phyloP scores from a whole-genome alignment of 2,329 filamentous ascomycete genomes.

The Nothomitra cinnamomea region DNA sequence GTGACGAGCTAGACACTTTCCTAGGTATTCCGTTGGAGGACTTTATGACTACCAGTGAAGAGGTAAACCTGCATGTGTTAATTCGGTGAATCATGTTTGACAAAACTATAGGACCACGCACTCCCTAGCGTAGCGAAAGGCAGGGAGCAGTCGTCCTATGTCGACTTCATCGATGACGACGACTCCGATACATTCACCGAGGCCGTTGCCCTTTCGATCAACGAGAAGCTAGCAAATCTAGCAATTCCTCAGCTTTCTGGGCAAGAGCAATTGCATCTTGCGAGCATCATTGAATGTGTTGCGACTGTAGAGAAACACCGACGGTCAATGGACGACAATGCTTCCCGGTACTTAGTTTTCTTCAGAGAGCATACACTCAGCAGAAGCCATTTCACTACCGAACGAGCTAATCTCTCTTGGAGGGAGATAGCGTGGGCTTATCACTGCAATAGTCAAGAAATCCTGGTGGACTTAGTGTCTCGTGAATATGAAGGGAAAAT shows the following conservation, averaged over 20 bases:
- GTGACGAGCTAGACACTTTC: conserved; percentile 64
- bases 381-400: conserved; percentile 41
- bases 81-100: neutral
- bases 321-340: conserved; percentile 80
- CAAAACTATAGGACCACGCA: neutral
- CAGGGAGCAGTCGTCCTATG: conserved; percentile 28
- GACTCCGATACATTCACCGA: conserved; percentile 53
- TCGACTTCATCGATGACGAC: conserved; percentile 33
- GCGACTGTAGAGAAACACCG: conserved; percentile 74
- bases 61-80: conserved; percentile 20
- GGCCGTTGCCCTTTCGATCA: conserved; percentile 49
- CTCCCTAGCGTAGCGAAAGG: neutral
- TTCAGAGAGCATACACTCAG: conserved; percentile 66
- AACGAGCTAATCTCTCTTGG: conserved; percentile 46
- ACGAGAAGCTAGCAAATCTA: conserved; percentile 57
- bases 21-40: conserved; percentile 46
- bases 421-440: conserved; percentile 44
- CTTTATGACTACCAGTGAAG: conserved; percentile 28
- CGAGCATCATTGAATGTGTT: conserved; percentile 70
- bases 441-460: conserved; percentile 74
- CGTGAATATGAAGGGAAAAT: conserved; percentile 64
- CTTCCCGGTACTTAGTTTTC: conserved; percentile 72
- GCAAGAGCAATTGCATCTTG: conserved; percentile 71
- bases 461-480: conserved; percentile 68
- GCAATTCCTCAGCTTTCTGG: conserved; percentile 66